Conservation (phyloP, 208 protist species). For the Leptomonas pyrrhocoris region DNA sequence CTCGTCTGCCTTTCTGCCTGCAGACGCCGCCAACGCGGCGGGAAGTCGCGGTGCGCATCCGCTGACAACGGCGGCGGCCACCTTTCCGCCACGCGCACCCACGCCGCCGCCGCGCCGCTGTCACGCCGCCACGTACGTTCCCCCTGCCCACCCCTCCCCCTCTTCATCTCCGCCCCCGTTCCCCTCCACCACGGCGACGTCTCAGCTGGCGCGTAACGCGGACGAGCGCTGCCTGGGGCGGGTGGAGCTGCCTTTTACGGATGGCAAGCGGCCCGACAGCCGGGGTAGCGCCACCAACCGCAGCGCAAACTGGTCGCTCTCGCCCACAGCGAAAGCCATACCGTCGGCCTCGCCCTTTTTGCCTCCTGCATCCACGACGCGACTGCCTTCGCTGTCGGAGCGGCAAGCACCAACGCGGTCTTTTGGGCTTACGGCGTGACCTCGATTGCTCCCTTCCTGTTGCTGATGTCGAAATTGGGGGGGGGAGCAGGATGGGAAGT, state of each 20-base stretch:
- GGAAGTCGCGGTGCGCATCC: background rate
- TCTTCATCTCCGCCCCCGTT: background rate
- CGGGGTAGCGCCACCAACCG: background rate
- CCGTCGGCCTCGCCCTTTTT: background rate
- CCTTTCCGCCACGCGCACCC: constrained; percentile 14
- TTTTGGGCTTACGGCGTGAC: background rate
- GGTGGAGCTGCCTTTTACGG: background rate
- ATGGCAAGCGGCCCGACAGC: background rate
- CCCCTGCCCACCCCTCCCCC: background rate
- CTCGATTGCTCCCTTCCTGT: background rate
- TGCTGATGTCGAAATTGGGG: background rate
- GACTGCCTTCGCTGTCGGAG: constrained; percentile 7
- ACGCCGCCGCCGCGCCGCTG: constrained; percentile 32
- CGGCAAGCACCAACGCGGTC: background rate
- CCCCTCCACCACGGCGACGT: background rate
- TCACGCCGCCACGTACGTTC: background rate
- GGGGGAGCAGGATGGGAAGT: too few species aligned
- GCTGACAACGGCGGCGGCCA: too few species aligned
- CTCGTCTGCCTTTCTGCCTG: background rate
- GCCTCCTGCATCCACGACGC: background rate
- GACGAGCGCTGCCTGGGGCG: background rate
- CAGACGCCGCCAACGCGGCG: background rate
- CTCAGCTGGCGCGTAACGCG: background rate
- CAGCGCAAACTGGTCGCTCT: constrained; percentile 15
- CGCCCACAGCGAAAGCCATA: background rate